Conservation (phyloP, 1,284 basidiomycete genomes). For the Trametes hirsuta region DNA sequence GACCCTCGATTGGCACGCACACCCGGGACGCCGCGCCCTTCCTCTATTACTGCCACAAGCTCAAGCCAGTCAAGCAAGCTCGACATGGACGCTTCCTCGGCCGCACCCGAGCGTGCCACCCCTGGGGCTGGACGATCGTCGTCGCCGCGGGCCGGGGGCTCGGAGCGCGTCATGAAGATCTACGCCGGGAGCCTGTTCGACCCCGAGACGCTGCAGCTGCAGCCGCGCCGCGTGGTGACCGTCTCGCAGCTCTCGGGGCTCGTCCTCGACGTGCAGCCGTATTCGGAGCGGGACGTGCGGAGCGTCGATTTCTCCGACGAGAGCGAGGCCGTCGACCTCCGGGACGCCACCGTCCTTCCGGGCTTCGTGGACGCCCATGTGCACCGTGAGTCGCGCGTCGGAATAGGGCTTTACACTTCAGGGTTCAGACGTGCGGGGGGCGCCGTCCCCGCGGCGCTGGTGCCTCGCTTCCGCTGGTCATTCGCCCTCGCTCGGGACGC, state of each 20-base stretch:
- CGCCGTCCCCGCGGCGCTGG: background rate
- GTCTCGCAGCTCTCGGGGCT: conserved; percentile 33
- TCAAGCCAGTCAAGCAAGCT: no score
- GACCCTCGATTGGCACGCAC: background rate
- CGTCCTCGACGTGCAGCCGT: conserved; percentile 19
- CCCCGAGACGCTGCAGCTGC: conserved; percentile 38
- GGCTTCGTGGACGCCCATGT: conserved; percentile 73
- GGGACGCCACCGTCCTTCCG: conserved; percentile 56
- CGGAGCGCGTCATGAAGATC: conserved; percentile 31
- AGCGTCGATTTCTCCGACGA: conserved; percentile 16
- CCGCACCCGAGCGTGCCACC: background rate
- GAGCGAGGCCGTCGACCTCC: conserved; percentile 46
- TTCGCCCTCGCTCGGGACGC: background rate
- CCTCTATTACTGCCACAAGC: no score
- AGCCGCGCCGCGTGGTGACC: conserved; percentile 44
- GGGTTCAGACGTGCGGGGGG: background rate
- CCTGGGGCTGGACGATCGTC: background rate
- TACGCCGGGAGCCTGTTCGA: conserved; percentile 48
- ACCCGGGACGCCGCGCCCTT: background rate
- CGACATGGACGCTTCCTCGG: no score
- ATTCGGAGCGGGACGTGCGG: conserved; percentile 2
- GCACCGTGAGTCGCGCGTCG: conserved; percentile 49
- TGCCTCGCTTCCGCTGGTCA: background rate
- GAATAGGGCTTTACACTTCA: conserved; percentile 7
- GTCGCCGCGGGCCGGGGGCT: background rate